Evolutionary conservation across 2,329 filamentous ascomycete species (phyloP).

Genomic region (Clarireedia monteithiana): DNA sequence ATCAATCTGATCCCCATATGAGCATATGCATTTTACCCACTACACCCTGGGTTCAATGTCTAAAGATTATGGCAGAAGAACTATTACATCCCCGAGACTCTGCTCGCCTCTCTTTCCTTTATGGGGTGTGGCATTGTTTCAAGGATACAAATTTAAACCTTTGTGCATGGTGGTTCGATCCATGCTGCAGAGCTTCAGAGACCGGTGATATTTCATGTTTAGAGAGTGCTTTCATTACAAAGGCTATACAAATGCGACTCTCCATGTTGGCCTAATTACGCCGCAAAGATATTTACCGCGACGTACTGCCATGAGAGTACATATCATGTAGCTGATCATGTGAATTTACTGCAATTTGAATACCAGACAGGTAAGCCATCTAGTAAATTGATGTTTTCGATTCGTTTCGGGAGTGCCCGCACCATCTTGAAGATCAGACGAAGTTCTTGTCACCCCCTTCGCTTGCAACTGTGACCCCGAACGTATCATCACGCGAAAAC

Average conservation of each 20-base stretch:
- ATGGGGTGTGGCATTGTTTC: constrained; percentile 20
- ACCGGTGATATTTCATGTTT: too few species aligned
- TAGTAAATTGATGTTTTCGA: neutral
- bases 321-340: too few species aligned
- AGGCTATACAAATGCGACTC: too few species aligned
- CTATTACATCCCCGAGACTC: constrained; percentile 20
- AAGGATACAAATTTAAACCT: constrained; percentile 8
- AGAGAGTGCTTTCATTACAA: too few species aligned
- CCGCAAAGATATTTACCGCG: too few species aligned
- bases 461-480: neutral
- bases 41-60: constrained; percentile 27
- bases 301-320: too few species aligned
- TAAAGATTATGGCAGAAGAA: constrained; percentile 31
- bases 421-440: constrained; percentile 16
- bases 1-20: constrained; percentile 22
- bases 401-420: neutral
- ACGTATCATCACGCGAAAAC: neutral
- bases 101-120: constrained; percentile 16
- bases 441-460: constrained; percentile 2
- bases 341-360: too few species aligned
- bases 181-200: neutral
- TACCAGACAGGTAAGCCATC: neutral
- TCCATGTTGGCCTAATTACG: too few species aligned
- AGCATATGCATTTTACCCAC: constrained; percentile 31
- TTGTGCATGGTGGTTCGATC: neutral